Conservation (phyloP, 179 eudicot genomes). For the Sideroxylon spinosum region DNA sequence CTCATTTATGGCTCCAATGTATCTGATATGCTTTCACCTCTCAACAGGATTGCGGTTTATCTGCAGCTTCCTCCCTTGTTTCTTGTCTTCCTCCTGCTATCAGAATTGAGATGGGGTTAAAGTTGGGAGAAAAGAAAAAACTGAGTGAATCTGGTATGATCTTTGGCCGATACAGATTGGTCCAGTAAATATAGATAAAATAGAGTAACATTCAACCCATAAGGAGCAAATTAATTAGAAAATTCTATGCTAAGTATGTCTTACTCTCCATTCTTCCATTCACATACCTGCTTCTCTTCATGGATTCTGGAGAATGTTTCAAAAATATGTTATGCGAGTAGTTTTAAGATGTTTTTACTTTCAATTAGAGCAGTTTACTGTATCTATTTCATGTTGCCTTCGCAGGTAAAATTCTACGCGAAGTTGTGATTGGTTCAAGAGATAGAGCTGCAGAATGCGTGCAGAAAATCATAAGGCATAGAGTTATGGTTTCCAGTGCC, state of each 20-base stretch:
- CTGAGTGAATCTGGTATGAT: constrained; percentile 41
- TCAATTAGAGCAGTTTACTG: not conserved
- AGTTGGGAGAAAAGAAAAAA: constrained; percentile 38
- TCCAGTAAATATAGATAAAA: not conserved
- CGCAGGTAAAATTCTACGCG: constrained; percentile 27
- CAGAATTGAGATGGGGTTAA: constrained; percentile 48
- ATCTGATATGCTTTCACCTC: constrained; percentile 17
- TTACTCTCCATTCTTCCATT: not conserved
- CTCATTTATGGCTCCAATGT: not conserved
- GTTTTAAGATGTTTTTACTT: not conserved
- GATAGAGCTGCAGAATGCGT: constrained; percentile 63
- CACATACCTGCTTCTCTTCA: not conserved
- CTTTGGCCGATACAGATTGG: not conserved
- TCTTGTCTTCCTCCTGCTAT: constrained; percentile 61
- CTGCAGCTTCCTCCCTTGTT: constrained; percentile 58
- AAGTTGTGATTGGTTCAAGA: constrained; percentile 48
- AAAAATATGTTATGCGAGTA: not conserved
- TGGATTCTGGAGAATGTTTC: not conserved
- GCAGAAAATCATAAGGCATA: constrained; percentile 57
- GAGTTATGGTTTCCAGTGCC: constrained; percentile 74
- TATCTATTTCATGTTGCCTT: not conserved
- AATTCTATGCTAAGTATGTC: not conserved
- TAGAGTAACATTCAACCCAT: not conserved
- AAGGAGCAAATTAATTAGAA: not conserved
- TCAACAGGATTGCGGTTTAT: constrained; percentile 67